phyloP scores from a whole-genome alignment of 1,284 basidiomycete species.

The Ganoderma resinaceum region DNA sequence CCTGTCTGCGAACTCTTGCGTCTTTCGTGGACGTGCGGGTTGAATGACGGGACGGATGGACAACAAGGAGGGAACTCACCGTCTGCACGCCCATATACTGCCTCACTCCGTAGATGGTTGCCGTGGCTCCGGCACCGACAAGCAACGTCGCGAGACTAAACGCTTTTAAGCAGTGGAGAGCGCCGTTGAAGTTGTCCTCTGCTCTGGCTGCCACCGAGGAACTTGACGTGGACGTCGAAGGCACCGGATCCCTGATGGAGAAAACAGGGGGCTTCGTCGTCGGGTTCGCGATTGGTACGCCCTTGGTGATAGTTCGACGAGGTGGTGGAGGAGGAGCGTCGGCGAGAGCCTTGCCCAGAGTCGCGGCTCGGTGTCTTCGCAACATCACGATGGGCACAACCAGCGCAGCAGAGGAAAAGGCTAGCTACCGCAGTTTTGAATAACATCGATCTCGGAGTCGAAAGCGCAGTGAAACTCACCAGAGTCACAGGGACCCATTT shows the following conservation, averaged over 20 bases:
- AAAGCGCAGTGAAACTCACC: constrained; percentile 23
- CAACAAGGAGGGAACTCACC: constrained; percentile 39
- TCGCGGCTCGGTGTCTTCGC: constrained; percentile 40
- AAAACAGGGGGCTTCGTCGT: constrained; percentile 14
- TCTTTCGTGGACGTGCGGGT: constrained; percentile 42
- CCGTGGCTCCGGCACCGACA: constrained; percentile 43
- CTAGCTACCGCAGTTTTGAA: constrained; percentile 37
- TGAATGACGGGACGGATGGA: background rate
- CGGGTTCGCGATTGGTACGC: constrained; percentile 21
- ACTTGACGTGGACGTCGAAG: constrained; percentile 11
- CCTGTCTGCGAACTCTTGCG: constrained; percentile 58
- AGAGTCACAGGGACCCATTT: constrained; percentile 39
- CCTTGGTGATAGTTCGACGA: constrained; percentile 29
- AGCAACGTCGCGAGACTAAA: constrained; percentile 53
- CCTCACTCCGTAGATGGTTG: constrained; percentile 47
- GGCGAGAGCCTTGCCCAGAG: constrained; percentile 28
- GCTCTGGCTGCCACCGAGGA: constrained; percentile 10
- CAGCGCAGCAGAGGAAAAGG: constrained; percentile 45
- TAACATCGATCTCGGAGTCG: background rate
- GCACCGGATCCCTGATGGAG: constrained; percentile 1
- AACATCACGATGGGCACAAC: constrained; percentile 44
- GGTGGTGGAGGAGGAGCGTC: constrained; percentile 39
- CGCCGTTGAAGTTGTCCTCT: constrained; percentile 46
- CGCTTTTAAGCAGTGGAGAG: constrained; percentile 51
- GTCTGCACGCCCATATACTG: constrained; percentile 47